Evolutionary conservation across 192 early-diverging fungal genomes (phyloP).

Genomic region (Backusella parvicylindrica): DNA sequence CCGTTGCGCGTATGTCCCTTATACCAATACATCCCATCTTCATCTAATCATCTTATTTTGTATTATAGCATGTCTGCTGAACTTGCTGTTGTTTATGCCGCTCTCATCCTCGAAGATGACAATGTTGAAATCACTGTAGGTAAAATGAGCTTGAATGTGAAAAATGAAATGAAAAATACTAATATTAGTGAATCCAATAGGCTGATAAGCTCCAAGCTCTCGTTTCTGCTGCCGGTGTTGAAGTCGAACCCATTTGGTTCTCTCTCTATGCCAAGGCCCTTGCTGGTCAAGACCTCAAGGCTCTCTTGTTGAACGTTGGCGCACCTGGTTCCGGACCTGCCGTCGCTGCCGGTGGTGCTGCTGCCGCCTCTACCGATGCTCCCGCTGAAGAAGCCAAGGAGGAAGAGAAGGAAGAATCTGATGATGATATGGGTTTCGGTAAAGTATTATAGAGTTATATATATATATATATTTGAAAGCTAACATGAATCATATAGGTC

Average conservation of each 20-base stretch:
- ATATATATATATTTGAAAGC: not conserved
- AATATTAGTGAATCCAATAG: constrained; percentile 29
- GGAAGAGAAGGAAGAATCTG: constrained; percentile 75
- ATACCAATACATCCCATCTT: not conserved
- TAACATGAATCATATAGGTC: not conserved
- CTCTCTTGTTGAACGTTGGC: constrained; percentile 90
- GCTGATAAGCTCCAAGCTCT: constrained; percentile 92
- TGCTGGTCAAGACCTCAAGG: constrained; percentile 84
- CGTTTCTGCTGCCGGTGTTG: constrained; percentile 86
- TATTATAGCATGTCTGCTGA: constrained; percentile 36
- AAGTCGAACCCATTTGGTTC: constrained; percentile 94
- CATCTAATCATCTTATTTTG: not conserved
- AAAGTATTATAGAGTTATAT: constrained; percentile 24
- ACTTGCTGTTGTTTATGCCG: constrained; percentile 68
- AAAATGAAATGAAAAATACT: not conserved
- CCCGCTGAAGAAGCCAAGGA: constrained; percentile 47
- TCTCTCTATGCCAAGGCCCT: constrained; percentile 98
- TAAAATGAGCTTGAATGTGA: not conserved
- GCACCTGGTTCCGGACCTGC: constrained; percentile 52
- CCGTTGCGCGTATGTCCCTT: constrained; percentile 15
- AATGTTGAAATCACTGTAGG: constrained; percentile 93
- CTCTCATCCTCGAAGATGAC: constrained; percentile 98
- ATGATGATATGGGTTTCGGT: constrained; percentile 79
- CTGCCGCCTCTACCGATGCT: constrained; percentile 39
- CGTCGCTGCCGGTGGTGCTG: constrained; percentile 33